Percentiles rank a stretch among this genome's conserved stretches.
These are phyloP conservation scores for Acer saccharum DNA, from an alignment of 345 rosid species.

Conservation along the genomic window DNA sequence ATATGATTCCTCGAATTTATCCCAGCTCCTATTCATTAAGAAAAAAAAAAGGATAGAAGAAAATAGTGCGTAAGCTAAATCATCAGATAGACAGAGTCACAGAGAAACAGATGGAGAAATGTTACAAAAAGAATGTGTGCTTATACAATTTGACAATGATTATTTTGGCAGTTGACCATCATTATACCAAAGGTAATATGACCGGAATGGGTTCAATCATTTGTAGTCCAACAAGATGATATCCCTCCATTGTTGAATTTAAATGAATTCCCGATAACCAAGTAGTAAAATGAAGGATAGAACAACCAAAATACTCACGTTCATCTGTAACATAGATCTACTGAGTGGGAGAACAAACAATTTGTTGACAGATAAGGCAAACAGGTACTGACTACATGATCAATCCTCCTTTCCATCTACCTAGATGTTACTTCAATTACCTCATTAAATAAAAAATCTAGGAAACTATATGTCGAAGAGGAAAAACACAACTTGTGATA, in stretches of 20 bases:
- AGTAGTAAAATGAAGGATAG: background rate
- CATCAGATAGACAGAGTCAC: background rate
- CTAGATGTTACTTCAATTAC: background rate
- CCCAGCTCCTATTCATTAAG: constrained; percentile 67
- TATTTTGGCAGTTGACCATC: background rate
- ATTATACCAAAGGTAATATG: background rate
- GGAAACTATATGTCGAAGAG: background rate
- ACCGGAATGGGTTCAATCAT: background rate
- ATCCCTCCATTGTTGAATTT: background rate
- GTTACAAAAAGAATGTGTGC: background rate
- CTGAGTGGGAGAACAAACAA: constrained; percentile 3
- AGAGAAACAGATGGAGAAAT: background rate
- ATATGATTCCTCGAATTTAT: constrained; percentile 74
- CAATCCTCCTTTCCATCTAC: background rate
- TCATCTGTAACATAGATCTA: background rate
- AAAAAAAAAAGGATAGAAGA: constrained; percentile 4
- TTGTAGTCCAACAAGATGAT: constrained; percentile 5
- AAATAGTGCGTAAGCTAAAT: background rate
- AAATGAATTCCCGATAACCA: background rate
- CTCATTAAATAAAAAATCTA: background rate
- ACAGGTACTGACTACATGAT: background rate
- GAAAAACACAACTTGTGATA: constrained; percentile 9
- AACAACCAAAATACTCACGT: background rate
- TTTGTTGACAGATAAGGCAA: background rate
- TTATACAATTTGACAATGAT: background rate